Percentiles rank a stretch among this genome's conserved stretches.
phyloP scores from a whole-genome alignment of 768 basidiomycete genomes.

The Pilatotrama ljubarskyi region DNA sequence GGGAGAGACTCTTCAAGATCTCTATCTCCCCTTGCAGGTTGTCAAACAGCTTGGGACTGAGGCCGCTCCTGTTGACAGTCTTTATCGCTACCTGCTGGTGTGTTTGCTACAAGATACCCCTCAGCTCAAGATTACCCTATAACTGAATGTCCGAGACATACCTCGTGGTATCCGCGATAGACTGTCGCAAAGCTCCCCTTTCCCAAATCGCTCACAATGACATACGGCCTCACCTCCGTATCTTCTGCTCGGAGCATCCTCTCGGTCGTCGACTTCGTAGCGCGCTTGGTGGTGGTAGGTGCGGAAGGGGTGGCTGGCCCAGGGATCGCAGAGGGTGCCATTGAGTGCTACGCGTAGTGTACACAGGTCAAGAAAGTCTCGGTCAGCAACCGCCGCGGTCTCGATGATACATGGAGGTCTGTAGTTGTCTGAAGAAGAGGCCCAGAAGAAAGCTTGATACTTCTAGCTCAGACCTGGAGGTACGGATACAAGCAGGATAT shows the following conservation, averaged over 20 bases:
- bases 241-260: conserved; percentile 45
- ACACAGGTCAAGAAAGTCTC: conserved; percentile 1
- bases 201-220: conserved; percentile 75
- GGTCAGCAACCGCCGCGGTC: not conserved
- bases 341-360: conserved; percentile 14
- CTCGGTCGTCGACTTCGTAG: conserved; percentile 20
- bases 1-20: conserved; percentile 90
- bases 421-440: not conserved
- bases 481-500: not conserved
- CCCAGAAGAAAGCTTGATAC: conserved; percentile 7
- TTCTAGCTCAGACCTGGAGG: conserved; percentile 7
- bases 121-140: not conserved
- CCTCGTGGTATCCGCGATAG: conserved; percentile 90
- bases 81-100: conserved; percentile 88
- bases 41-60: conserved; percentile 91
- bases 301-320: conserved; percentile 1
- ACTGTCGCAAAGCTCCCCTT: conserved; percentile 97
- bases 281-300: conserved; percentile 22
- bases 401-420: not conserved
- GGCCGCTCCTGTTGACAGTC: conserved; percentile 83
- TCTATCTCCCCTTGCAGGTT: conserved; percentile 98
- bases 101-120: conserved; percentile 54
- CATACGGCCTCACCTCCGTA: conserved; percentile 73
- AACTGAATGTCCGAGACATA: conserved; percentile 29
- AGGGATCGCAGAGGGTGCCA: conserved; percentile 27